phyloP scores from a whole-genome alignment of 1,284 basidiomycete species.

The Ustilago loliicola region DNA sequence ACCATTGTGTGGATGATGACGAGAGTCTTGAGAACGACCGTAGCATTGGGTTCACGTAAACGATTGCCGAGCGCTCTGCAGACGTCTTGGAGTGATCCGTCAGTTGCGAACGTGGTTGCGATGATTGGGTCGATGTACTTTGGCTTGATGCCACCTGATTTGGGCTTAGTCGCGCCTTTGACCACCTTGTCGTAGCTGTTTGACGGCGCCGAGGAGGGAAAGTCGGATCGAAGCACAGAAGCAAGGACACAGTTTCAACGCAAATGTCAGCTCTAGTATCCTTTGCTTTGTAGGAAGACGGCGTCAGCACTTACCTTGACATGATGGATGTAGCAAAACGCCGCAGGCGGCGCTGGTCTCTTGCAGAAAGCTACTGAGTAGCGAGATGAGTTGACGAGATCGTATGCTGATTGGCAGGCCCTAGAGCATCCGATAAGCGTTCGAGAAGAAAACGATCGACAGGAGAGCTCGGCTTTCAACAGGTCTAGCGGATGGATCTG shows the following conservation, averaged over 20 bases:
- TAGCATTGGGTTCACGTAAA: conserved; percentile 88
- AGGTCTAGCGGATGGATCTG: background rate
- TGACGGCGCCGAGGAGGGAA: no score
- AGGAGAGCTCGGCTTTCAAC: background rate
- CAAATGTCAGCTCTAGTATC: no score
- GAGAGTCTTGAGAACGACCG: conserved; percentile 95
- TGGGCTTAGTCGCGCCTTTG: conserved; percentile 69
- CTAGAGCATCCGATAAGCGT: background rate
- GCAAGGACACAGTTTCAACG: no score
- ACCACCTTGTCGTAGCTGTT: conserved; percentile 67
- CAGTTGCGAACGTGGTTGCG: conserved; percentile 91
- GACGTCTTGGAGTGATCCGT: conserved; percentile 90
- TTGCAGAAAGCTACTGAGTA: background rate
- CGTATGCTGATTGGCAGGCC: background rate
- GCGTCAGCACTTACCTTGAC: conserved; percentile 4
- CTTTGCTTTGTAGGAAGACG: no score
- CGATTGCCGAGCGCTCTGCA: conserved; percentile 85
- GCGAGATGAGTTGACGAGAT: no score
- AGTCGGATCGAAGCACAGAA: no score
- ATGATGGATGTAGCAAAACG: conserved; percentile 3
- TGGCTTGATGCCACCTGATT: conserved; percentile 64
- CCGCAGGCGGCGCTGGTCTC: conserved; percentile 3
- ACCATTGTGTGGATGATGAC: conserved; percentile 96
- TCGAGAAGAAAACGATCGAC: background rate
- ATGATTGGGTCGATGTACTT: conserved; percentile 80